Evolutionary conservation across 352 stramenopile species (phyloP).

Genomic region (Pythium oligandrum): DNA sequence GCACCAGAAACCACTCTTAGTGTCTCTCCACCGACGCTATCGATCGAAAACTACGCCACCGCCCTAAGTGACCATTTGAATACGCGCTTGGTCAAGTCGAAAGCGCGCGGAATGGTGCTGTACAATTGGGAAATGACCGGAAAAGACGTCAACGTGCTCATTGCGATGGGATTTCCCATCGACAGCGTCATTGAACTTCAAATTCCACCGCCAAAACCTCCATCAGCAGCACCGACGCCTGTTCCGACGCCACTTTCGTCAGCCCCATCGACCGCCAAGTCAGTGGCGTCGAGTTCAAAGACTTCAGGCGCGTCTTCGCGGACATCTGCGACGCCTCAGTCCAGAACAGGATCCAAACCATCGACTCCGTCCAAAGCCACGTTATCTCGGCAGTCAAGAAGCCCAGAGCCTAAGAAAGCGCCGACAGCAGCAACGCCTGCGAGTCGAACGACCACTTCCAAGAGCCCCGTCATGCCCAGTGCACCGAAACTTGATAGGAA

Average conservation of each 20-base stretch:
- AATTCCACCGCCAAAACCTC: constrained; percentile 5
- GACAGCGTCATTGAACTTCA: constrained; percentile 61
- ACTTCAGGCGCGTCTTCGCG: not conserved
- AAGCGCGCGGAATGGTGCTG: constrained; percentile 40
- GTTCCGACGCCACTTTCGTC: not conserved
- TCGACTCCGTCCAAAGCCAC: not conserved
- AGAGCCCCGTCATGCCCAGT: constrained; percentile 10
- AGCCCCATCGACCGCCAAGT: not conserved
- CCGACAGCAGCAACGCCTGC: not conserved
- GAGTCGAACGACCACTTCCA: constrained; percentile 4
- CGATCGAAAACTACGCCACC: constrained; percentile 18
- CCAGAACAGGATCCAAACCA: constrained; percentile 2
- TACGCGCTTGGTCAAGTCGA: constrained; percentile 8
- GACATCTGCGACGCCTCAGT: not conserved
- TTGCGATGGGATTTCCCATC: constrained; percentile 34
- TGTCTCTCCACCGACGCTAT: not conserved
- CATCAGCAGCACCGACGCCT: not conserved
- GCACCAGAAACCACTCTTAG: not conserved
- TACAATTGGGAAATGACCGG: constrained; percentile 52
- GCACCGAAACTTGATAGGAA: constrained; percentile 16
- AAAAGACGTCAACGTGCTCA: constrained; percentile 39
- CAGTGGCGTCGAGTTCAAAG: not conserved
- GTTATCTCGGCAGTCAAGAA: no score
- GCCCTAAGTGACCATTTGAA: constrained; percentile 14
- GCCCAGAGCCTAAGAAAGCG: not conserved